Conservation (phyloP, 805 yeast genomes). For the Nadsonia fulvescens region DNA sequence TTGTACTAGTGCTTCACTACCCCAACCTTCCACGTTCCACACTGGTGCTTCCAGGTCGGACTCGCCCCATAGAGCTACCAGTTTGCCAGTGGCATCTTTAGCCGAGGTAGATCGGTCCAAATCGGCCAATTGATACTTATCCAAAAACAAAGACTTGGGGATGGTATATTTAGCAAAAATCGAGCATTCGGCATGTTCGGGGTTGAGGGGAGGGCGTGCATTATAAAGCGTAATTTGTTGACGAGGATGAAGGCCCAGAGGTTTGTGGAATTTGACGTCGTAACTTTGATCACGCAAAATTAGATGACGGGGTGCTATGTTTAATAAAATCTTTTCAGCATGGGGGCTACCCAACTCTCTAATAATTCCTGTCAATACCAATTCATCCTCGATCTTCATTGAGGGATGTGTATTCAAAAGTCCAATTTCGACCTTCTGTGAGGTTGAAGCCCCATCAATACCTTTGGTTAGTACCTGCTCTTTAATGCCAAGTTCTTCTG, state of each 20-base stretch:
- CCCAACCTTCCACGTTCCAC: constrained; percentile 28
- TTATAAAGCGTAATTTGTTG: constrained; percentile 7
- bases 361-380: constrained; percentile 10
- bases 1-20: constrained; percentile 27
- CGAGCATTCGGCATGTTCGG: constrained; percentile 20
- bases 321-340: constrained; percentile 9
- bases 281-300: constrained; percentile 1
- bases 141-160: constrained; percentile 32
- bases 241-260: constrained; percentile 13
- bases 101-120: constrained; percentile 13
- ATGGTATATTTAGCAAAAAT: constrained; percentile 26
- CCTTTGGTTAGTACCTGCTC: background rate
- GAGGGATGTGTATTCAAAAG: constrained; percentile 7
- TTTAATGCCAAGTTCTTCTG: background rate
- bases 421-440: constrained; percentile 12
- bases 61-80: constrained; percentile 32
- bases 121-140: constrained; percentile 31
- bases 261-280: constrained; percentile 9
- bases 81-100: constrained; percentile 12
- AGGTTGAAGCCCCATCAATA: background rate
- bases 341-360: constrained; percentile 7
- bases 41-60: constrained; percentile 40
- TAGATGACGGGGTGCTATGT: constrained; percentile 7
- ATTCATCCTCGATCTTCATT: constrained; percentile 5
- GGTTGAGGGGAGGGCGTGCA: constrained; percentile 7